Evolutionary conservation across 2,329 filamentous ascomycete genomes (phyloP).

Genomic region (Laburnicola sp.): DNA sequence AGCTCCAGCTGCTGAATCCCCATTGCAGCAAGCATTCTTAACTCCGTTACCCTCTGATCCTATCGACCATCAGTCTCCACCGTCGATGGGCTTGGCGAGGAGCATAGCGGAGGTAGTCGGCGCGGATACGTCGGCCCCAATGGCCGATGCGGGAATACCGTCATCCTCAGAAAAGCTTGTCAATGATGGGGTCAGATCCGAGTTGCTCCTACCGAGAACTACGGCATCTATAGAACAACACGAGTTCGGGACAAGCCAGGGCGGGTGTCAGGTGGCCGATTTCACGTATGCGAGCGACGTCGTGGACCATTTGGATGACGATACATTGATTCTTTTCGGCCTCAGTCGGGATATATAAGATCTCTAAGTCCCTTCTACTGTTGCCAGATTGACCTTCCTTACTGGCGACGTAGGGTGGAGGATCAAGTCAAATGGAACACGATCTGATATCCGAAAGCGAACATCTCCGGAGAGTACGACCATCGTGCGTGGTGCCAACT

Average conservation of each 20-base stretch:
- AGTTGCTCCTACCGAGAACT: not conserved
- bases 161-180: not conserved
- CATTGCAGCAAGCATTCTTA: conserved; percentile 1
- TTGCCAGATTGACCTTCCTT: not conserved
- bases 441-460: not conserved
- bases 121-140: not conserved
- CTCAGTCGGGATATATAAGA: not conserved
- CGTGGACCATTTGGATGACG: not conserved
- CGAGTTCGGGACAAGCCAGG: not conserved
- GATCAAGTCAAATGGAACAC: not conserved
- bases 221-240: not conserved
- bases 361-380: conserved; percentile 2
- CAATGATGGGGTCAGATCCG: not conserved
- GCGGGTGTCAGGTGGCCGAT: conserved; percentile 1
- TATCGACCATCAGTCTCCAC: not conserved
- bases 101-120: not conserved
- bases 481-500: not conserved
- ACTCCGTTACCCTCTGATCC: not conserved
- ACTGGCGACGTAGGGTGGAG: conserved; percentile 1
- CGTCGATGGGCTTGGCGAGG: not conserved
- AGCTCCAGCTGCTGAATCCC: conserved; percentile 1
- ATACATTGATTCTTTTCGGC: not conserved
- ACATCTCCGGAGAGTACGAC: conserved; percentile 1
- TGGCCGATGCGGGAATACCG: not conserved
- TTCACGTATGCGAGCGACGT: not conserved